Conservation (phyloP, 495 filamentous ascomycete genomes). For the Podospora australis region DNA sequence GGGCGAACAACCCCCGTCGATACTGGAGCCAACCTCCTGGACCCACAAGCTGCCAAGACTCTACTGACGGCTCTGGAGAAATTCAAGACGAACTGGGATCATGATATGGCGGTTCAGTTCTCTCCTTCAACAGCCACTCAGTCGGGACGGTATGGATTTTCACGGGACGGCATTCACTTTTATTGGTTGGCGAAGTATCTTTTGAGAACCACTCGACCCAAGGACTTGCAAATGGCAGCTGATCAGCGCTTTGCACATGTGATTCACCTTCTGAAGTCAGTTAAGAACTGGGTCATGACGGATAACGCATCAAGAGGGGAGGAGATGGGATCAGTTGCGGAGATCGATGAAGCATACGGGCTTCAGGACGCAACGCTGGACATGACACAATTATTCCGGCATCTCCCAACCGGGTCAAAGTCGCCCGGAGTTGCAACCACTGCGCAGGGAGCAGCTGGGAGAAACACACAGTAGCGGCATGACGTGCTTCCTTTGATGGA, state of each 20-base stretch:
- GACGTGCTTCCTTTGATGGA: no score
- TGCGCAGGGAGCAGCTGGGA: slow-evolving; percentile 20
- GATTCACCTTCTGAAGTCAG: slow-evolving; percentile 51
- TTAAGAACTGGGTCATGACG: slow-evolving; percentile 47
- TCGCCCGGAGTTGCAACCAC: slow-evolving; percentile 27
- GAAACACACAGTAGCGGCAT: slow-evolving; percentile 14
- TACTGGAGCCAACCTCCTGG: slow-evolving; percentile 20
- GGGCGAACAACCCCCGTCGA: slow-evolving; percentile 48
- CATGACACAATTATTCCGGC: slow-evolving; percentile 59
- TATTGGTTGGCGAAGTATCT: slow-evolving; percentile 56
- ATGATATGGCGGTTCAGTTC: slow-evolving; percentile 57
- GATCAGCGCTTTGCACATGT: slow-evolving; percentile 53
- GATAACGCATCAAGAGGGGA: slow-evolving; percentile 47
- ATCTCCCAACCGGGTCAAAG: slow-evolving; percentile 31
- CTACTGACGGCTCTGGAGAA: slow-evolving; percentile 48
- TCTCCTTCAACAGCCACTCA: slow-evolving; percentile 37
- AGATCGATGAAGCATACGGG: slow-evolving; percentile 55
- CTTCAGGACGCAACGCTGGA: slow-evolving; percentile 55
- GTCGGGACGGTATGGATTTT: slow-evolving; percentile 53
- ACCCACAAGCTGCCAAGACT: slow-evolving; percentile 29
- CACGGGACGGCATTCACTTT: slow-evolving; percentile 57
- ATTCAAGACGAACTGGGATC: slow-evolving; percentile 60
- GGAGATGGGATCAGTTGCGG: slow-evolving; percentile 50
- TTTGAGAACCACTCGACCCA: slow-evolving; percentile 39
- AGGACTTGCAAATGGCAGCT: slow-evolving; percentile 42